These are phyloP conservation scores for Pneumocystis canis DNA, from an alignment of 1,139 yeast genomes.

Conservation along the genomic window DNA sequence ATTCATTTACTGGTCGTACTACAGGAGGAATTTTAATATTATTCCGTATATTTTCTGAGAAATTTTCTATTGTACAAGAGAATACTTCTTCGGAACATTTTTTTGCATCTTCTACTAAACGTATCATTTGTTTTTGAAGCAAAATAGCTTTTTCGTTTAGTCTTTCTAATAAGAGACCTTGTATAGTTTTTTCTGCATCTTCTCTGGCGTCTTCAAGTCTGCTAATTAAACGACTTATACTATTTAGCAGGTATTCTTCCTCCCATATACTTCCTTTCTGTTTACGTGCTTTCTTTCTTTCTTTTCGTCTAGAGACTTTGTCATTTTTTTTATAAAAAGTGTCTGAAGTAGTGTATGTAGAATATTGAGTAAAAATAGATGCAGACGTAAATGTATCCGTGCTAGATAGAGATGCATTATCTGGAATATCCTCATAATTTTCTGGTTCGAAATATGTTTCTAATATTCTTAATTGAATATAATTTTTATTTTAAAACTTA, in stretches of 20 bases:
- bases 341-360: slow-evolving; percentile 69
- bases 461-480: neutral
- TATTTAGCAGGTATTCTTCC: slow-evolving; percentile 81
- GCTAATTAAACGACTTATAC: slow-evolving; percentile 77
- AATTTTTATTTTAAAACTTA: slow-evolving; percentile 32
- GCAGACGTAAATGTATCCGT: slow-evolving; percentile 87
- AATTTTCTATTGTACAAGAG: slow-evolving; percentile 33
- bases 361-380: slow-evolving; percentile 84
- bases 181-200: slow-evolving; percentile 61
- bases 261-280: slow-evolving; percentile 95
- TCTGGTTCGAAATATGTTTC: slow-evolving; percentile 28
- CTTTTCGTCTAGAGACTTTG: slow-evolving; percentile 86
- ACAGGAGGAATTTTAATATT: neutral
- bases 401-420: slow-evolving; percentile 87
- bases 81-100: slow-evolving; percentile 61
- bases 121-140: slow-evolving; percentile 55
- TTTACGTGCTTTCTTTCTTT: slow-evolving; percentile 89
- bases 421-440: slow-evolving; percentile 50
- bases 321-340: slow-evolving; percentile 23
- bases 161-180: slow-evolving; percentile 57
- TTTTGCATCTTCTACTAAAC: slow-evolving; percentile 39
- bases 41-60: neutral
- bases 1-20: neutral
- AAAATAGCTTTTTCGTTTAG: slow-evolving; percentile 72
- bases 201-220: slow-evolving; percentile 59